Evolutionary conservation across 371 early-diverging fungal genomes (phyloP).

Genomic region (Mortierella sp.): DNA sequence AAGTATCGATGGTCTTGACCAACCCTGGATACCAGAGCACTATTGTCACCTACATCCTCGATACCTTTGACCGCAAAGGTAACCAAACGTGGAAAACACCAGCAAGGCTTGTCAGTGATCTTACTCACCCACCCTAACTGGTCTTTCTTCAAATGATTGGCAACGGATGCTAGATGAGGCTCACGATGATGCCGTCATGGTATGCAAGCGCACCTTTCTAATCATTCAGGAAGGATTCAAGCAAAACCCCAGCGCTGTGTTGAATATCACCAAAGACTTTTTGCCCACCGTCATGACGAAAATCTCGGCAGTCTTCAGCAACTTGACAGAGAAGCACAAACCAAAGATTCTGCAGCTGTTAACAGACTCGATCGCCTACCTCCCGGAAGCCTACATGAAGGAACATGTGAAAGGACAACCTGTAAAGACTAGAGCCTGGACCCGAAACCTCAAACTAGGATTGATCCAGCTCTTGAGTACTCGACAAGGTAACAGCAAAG

Average conservation of each 20-base stretch:
- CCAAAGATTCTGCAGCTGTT: conserved; percentile 31
- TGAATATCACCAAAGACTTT: conserved; percentile 34
- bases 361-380: conserved; percentile 19
- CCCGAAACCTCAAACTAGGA: conserved; percentile 31
- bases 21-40: conserved; percentile 34
- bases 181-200: conserved; percentile 24
- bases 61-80: conserved; percentile 28
- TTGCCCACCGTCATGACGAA: conserved; percentile 33
- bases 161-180: too few relatives aligned
- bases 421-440: conserved; percentile 26
- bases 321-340: conserved; percentile 29
- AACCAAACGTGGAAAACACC: too few relatives aligned
- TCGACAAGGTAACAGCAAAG: conserved; percentile 46
- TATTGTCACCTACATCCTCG: conserved; percentile 28
- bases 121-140: too few relatives aligned
- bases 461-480: conserved; percentile 47
- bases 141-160: too few relatives aligned
- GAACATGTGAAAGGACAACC: conserved; percentile 25
- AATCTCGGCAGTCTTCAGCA: conserved; percentile 21
- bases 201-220: conserved; percentile 32
- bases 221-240: conserved; percentile 47
- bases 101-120: too few relatives aligned
- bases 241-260: conserved; percentile 27
- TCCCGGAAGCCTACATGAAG: conserved; percentile 30
- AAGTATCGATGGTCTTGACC: conserved; percentile 39